A percentile compares a stretch with the other conserved stretches of the same genome.
Evolutionary conservation across 1,139 yeast genomes (phyloP).

Genomic region (Suhomyces wounanorum): DNA sequence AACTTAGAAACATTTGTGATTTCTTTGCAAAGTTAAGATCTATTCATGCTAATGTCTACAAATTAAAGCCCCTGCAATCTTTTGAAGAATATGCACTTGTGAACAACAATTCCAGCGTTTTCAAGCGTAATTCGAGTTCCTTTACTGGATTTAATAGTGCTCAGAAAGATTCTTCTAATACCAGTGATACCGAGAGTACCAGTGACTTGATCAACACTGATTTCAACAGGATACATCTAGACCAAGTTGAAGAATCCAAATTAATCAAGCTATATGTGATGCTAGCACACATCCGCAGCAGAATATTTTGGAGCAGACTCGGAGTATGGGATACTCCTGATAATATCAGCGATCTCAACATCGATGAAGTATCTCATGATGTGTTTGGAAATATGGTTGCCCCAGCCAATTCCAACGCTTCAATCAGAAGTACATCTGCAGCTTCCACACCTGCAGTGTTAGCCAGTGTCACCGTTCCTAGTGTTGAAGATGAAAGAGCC

Average conservation of each 20-base stretch:
- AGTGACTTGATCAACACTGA: conserved; percentile 14
- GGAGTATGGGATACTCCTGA: conserved; percentile 62
- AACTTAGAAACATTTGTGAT: conserved; percentile 79
- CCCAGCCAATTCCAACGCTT: conserved; percentile 3
- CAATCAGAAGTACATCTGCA: conserved; percentile 10
- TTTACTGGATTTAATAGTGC: conserved; percentile 9
- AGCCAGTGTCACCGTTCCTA: conserved; percentile 8
- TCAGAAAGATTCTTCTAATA: neutral
- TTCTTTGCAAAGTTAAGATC: conserved; percentile 72
- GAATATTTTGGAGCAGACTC: conserved; percentile 79
- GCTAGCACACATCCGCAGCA: conserved; percentile 36
- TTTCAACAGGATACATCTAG: conserved; percentile 15
- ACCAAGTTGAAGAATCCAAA: conserved; percentile 23
- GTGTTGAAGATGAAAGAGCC: conserved; percentile 1
- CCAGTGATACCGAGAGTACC: conserved; percentile 10
- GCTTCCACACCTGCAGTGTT: conserved; percentile 13
- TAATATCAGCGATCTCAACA: conserved; percentile 27
- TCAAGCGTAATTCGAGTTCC: conserved; percentile 21
- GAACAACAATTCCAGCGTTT: conserved; percentile 14
- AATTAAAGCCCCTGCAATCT: conserved; percentile 28
- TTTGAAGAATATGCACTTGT: conserved; percentile 26
- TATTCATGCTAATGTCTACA: conserved; percentile 53
- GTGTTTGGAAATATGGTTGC: conserved; percentile 16
- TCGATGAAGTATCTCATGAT: conserved; percentile 19
- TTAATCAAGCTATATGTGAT: conserved; percentile 25